These are phyloP conservation scores for Penicillium corylophilum DNA, from an alignment of 2,329 filamentous ascomycete species.

Conservation along the genomic window DNA sequence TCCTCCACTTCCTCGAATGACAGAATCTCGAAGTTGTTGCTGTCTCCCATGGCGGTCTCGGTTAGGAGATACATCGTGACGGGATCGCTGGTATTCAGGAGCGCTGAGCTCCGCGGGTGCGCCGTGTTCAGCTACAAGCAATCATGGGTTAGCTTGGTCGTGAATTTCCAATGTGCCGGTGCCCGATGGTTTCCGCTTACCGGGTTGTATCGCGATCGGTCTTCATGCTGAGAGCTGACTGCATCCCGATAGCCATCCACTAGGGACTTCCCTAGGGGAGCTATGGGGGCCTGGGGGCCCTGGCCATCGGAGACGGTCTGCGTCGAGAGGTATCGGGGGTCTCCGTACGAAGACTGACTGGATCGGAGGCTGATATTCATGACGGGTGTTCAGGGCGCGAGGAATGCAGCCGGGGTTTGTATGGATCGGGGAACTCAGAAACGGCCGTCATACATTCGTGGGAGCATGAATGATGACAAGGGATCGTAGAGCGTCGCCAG, in stretches of 20 bases:
- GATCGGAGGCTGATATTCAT: constrained; percentile 41
- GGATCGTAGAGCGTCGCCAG: neutral
- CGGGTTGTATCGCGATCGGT: constrained; percentile 57
- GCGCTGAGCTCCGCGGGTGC: constrained; percentile 37
- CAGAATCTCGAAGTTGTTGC: constrained; percentile 78
- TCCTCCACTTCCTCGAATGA: constrained; percentile 89
- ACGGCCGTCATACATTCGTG: constrained; percentile 19
- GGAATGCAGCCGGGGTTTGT: constrained; percentile 5
- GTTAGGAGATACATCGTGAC: constrained; percentile 88
- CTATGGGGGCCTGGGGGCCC: constrained; percentile 20
- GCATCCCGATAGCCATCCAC: constrained; percentile 62
- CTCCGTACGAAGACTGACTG: constrained; percentile 43
- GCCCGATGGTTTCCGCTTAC: constrained; percentile 44
- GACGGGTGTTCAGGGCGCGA: constrained; percentile 16
- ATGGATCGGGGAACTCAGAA: constrained; percentile 12
- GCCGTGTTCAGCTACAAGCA: constrained; percentile 57
- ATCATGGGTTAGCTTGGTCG: constrained; percentile 13
- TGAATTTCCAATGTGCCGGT: neutral
- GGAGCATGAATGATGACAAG: neutral
- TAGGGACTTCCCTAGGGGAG: constrained; percentile 47
- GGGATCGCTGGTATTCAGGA: constrained; percentile 52
- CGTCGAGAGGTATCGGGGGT: constrained; percentile 39
- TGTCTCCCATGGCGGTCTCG: constrained; percentile 89
- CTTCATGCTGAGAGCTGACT: constrained; percentile 54
- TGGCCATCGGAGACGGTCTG: constrained; percentile 33